These are phyloP conservation scores for Coleophoma crateriformis DNA, from an alignment of 2,329 filamentous ascomycete genomes.

Conservation along the genomic window DNA sequence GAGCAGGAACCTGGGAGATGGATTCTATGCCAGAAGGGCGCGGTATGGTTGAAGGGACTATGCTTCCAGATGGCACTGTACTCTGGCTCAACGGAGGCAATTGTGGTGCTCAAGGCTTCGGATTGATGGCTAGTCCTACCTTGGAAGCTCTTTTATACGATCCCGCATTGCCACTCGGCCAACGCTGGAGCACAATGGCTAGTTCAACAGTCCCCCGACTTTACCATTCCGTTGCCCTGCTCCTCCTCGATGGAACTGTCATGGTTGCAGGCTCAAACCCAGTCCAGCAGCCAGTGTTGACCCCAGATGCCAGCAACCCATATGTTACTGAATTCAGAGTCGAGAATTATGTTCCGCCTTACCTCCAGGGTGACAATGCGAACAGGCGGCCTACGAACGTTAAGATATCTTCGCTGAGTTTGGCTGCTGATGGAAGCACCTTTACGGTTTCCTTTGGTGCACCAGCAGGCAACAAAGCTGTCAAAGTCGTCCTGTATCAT, in stretches of 20 bases:
- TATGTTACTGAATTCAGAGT: slow-evolving; percentile 57
- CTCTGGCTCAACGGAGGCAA: slow-evolving; percentile 55
- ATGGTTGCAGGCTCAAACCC: slow-evolving; percentile 57
- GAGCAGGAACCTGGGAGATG: slow-evolving; percentile 47
- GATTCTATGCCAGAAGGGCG: slow-evolving; percentile 52
- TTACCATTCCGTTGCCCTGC: slow-evolving; percentile 55
- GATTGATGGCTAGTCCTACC: slow-evolving; percentile 46
- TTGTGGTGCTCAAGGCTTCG: slow-evolving; percentile 54
- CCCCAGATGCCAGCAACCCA: slow-evolving; percentile 35
- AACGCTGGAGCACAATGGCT: slow-evolving; percentile 41
- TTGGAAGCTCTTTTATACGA: slow-evolving; percentile 53
- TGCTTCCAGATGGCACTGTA: slow-evolving; percentile 55
- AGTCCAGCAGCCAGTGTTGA: slow-evolving; percentile 48
- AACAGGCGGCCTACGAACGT: slow-evolving; percentile 42
- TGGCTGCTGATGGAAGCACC: slow-evolving; percentile 34
- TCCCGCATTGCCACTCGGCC: slow-evolving; percentile 41
- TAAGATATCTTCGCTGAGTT: slow-evolving; percentile 33
- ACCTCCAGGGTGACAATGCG: slow-evolving; percentile 46
- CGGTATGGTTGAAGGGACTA: slow-evolving; percentile 54
- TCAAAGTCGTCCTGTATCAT: slow-evolving; percentile 49
- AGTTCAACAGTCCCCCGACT: slow-evolving; percentile 39
- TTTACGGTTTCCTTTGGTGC: slow-evolving; percentile 43
- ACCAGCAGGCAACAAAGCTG: slow-evolving; percentile 32
- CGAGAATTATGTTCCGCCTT: slow-evolving; percentile 56
- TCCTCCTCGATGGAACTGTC: slow-evolving; percentile 54